Evolutionary conservation across 225 moss, liverwort and hornwort genomes (phyloP), one percentile per base, ranked within the genome.

Genomic region (Takakia lepidozioides): DNA sequence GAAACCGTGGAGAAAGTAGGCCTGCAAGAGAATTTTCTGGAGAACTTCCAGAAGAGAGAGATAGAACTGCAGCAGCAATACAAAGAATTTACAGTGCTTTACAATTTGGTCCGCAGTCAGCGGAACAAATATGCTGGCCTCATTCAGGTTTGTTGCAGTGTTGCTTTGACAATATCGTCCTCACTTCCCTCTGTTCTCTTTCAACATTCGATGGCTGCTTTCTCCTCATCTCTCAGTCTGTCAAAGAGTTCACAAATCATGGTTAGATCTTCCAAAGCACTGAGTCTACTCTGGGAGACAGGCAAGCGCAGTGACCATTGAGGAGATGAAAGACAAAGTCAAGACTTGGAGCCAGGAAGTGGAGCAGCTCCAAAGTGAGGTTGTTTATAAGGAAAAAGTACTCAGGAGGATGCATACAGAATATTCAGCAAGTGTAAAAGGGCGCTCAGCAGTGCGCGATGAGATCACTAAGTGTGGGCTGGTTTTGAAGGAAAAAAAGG

Each of bases 251-350:
- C 1, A 11, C 3, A 16, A n/a, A 25, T 28, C 9, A n/a, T 13
- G 22, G 11, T 9, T 17, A n/a, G 2, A 25, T 25, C n/a, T 21
- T 24, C 25, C 16, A 25, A 25, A 28, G 27, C 47, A 13, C n/a
- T 32, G 35, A 29, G 32, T n/a, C n/a, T n/a, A n/a, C n/a, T n/a
- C 28, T 18, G 25, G 38, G 8, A 19, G 53, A 26, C 50, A 87
- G 73, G 85, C 81, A 2, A 68, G 81, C 4, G 62, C 58, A 29
- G 73, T 93, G 45, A 75, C 69, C 2, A 65, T 66, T 20, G 41
- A 50, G 17, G 85, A 93, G 56, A 83, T 83, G 83, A 88, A 88
- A 61, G 85, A 86, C 34, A 88, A 88, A 49, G 19, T 62, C 45
- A 57, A 34, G 22, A 71, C 74, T 8, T 58, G 81, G 21, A 50